Evolutionary conservation across 495 filamentous ascomycete species (phyloP), one percentile per base, ranked within the genome.

Genomic region (Neurospora sublineolata): DNA sequence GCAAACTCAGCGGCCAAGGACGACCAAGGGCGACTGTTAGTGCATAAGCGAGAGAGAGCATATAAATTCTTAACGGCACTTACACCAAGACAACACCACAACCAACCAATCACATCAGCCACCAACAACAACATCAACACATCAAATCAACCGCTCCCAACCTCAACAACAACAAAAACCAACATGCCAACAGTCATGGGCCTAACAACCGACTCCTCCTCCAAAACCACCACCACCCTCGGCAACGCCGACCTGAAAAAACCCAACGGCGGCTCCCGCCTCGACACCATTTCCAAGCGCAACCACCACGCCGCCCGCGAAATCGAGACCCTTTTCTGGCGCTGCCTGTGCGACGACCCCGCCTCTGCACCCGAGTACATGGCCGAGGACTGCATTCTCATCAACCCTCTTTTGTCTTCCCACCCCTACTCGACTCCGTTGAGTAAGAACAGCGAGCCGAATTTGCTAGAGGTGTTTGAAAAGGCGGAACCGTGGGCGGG

Each of bases 261-360:
- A 70, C 79, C 79, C 79, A 81, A 81, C 6, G 41, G 41, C 33
- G 41, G 38, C 42, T 75, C 75, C 71, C 79, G 78, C 12, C 77
- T 79, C 69, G 73, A 81, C 76, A 80, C 80, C 73, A 81, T 81
- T 74, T 76, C 72, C 58, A 77, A 79, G 73, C 80, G 80, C 75
- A 81, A 81, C 79, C 75, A 81, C 72, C 75, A 75, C 20, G 73
- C 78, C n/a, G 80, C 77, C 12, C 70, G 68, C 37, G 79, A 81
- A 70, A 73, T 78, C 68, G 80, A 81, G 70, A 80, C 77, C 3
- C 70, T 80, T 0, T 72, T 81, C 11, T 81, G 80, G 80, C 78
- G 80, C 69, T 77, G 79, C 16, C 72, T 81, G 11, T 78, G 76
- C 77, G 79, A 81, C 78, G 73, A 75, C 37, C 77, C 77, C 52